Evolutionary conservation across 1,139 yeast genomes (phyloP).

Genomic region (Suhomyces choctaworum): DNA sequence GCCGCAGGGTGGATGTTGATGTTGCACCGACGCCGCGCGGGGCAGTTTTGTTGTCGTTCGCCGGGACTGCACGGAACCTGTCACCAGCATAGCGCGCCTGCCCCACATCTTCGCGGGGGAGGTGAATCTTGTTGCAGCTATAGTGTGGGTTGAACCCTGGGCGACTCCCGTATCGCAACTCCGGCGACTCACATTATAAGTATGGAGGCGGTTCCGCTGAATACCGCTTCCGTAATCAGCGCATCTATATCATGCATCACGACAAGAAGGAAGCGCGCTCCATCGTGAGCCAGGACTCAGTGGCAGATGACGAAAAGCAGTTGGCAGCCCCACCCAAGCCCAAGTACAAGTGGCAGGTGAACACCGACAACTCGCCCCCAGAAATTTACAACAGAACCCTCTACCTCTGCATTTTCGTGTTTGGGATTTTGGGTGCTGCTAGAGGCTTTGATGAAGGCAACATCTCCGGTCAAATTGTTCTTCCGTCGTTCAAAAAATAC

Average conservation of each 20-base stretch:
- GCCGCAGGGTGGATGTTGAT: no score
- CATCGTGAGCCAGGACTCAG: slow-evolving; percentile 10
- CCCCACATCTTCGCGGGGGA: no score
- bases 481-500: slow-evolving; percentile 39
- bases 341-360: slow-evolving; percentile 30
- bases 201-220: no score
- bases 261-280: slow-evolving; percentile 15
- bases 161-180: no score
- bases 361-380: slow-evolving; percentile 45
- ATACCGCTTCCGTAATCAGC: no score
- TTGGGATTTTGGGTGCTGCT: slow-evolving; percentile 60
- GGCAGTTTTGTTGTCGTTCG: no score
- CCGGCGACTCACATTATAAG: no score
- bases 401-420: slow-evolving; percentile 49
- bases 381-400: slow-evolving; percentile 51
- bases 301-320: slow-evolving; percentile 2
- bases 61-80: no score
- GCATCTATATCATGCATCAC: background rate
- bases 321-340: background rate
- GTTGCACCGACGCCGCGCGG: no score
- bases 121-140: no score
- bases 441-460: slow-evolving; percentile 64
- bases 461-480: slow-evolving; percentile 48
- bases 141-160: no score
- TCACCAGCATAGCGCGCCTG: no score